A percentile compares a stretch with the other conserved stretches of the same genome.
Evolutionary conservation across 2,329 filamentous ascomycete species (phyloP).

Genomic region (Pezicula radicicola): DNA sequence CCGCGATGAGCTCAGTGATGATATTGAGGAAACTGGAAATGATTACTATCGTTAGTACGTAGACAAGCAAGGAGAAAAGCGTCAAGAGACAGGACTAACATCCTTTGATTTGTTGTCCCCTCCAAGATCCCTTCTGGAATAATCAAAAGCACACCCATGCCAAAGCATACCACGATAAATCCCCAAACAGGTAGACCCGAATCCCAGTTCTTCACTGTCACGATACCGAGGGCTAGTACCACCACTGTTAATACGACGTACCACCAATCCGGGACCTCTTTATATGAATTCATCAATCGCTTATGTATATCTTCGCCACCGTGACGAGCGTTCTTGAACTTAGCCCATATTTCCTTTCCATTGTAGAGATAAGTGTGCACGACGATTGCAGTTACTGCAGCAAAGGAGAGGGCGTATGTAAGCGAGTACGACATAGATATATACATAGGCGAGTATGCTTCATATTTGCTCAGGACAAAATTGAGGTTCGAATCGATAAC

Average conservation of each 20-base stretch:
- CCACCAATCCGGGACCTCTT: slow-evolving; percentile 54
- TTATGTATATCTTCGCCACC: slow-evolving; percentile 47
- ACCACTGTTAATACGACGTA: slow-evolving; percentile 29
- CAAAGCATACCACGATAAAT: slow-evolving; percentile 11
- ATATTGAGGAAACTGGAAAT: slow-evolving; percentile 55
- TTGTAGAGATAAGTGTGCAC: slow-evolving; percentile 68
- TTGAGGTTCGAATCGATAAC: slow-evolving; percentile 60
- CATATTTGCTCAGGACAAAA: slow-evolving; percentile 61
- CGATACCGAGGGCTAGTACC: slow-evolving; percentile 5
- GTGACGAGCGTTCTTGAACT: slow-evolving; percentile 6
- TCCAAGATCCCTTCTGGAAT: slow-evolving; percentile 68
- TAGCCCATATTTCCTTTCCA: slow-evolving; percentile 59
- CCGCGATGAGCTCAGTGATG: slow-evolving; percentile 68
- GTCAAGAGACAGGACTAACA: slow-evolving; percentile 3
- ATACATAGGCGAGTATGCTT: slow-evolving; percentile 65
- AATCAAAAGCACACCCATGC: slow-evolving; percentile 50
- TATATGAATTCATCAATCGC: slow-evolving; percentile 52
- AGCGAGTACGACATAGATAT: slow-evolving; percentile 71
- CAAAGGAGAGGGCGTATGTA: slow-evolving; percentile 69
- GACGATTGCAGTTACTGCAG: slow-evolving; percentile 65
- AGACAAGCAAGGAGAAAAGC: neutral
- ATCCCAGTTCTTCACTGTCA: slow-evolving; percentile 6
- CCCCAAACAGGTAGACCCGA: slow-evolving; percentile 12
- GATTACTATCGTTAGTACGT: neutral
- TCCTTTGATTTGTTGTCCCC: slow-evolving; percentile 54